Evolutionary conservation across 805 yeast genomes (phyloP).

Genomic region (Pichia cabralensis): DNA sequence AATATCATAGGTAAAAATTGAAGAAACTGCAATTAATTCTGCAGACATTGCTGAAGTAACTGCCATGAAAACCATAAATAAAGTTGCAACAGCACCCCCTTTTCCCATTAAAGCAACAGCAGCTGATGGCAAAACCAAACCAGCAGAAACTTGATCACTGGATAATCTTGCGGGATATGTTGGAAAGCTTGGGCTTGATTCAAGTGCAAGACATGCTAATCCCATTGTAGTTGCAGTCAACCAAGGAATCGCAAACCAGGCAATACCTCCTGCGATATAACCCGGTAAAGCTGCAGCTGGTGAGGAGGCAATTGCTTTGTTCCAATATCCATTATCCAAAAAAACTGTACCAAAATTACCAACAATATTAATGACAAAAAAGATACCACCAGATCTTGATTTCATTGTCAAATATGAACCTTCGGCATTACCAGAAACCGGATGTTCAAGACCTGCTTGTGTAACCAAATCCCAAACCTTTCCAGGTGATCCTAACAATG

Average conservation of each 20-base stretch:
- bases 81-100: conserved; percentile 80
- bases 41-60: conserved; percentile 90
- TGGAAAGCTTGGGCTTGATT: conserved; percentile 63
- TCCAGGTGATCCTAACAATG: conserved; percentile 70
- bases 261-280: conserved; percentile 76
- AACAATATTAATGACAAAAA: conserved; percentile 77
- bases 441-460: conserved; percentile 46
- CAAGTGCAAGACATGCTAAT: conserved; percentile 68
- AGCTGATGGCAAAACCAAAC: conserved; percentile 67
- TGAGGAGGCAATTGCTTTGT: conserved; percentile 69
- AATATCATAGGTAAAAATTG: conserved; percentile 77
- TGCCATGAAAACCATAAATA: conserved; percentile 80
- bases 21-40: conserved; percentile 80
- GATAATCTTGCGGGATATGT: conserved; percentile 64
- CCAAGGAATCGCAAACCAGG: conserved; percentile 89
- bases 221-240: conserved; percentile 80
- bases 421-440: conserved; percentile 69
- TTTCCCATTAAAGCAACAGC: conserved; percentile 79
- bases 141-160: conserved; percentile 66
- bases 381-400: conserved; percentile 78
- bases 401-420: conserved; percentile 88
- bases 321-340: conserved; percentile 81
- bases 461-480: conserved; percentile 67
- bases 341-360: conserved; percentile 89
- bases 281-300: conserved; percentile 84